Conservation (phyloP, 306 rosid species). For the Lathyrus sativus region DNA sequence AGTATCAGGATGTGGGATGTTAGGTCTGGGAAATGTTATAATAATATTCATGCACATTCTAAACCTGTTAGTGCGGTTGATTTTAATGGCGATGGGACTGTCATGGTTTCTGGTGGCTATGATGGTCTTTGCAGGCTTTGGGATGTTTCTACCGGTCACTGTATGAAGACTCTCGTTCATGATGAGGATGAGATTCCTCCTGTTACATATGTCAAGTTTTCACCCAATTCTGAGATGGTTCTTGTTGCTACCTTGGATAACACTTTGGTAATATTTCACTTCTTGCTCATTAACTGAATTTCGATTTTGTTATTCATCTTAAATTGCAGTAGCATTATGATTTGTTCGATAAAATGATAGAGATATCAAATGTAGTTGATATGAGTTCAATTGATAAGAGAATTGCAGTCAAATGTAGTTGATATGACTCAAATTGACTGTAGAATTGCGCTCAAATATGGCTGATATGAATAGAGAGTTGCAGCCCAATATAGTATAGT, state of each 20-base stretch:
- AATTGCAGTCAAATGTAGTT: background rate
- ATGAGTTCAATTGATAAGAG: background rate
- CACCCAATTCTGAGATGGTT: constrained; percentile 81
- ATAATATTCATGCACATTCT: constrained; percentile 87
- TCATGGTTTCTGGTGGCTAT: constrained; percentile 89
- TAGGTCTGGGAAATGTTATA: constrained; percentile 75
- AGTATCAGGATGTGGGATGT: constrained; percentile 95
- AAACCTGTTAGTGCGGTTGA: constrained; percentile 90
- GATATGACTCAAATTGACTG: background rate
- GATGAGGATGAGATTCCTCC: constrained; percentile 88
- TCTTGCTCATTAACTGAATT: background rate
- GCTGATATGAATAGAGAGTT: background rate
- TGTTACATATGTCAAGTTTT: constrained; percentile 85
- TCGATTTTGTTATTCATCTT: background rate
- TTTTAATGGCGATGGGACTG: constrained; percentile 80
- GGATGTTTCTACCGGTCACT: constrained; percentile 87
- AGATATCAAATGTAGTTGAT: no score
- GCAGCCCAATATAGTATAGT: background rate
- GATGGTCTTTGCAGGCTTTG: constrained; percentile 90
- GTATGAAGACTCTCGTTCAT: constrained; percentile 75
- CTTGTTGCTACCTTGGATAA: constrained; percentile 93
- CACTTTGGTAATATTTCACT: constrained; percentile 55
- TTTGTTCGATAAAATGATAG: background rate
- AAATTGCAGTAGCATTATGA: background rate
- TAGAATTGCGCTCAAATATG: background rate